phyloP scores from a whole-genome alignment of 768 basidiomycete genomes.

The Scleroderma citrinum region DNA sequence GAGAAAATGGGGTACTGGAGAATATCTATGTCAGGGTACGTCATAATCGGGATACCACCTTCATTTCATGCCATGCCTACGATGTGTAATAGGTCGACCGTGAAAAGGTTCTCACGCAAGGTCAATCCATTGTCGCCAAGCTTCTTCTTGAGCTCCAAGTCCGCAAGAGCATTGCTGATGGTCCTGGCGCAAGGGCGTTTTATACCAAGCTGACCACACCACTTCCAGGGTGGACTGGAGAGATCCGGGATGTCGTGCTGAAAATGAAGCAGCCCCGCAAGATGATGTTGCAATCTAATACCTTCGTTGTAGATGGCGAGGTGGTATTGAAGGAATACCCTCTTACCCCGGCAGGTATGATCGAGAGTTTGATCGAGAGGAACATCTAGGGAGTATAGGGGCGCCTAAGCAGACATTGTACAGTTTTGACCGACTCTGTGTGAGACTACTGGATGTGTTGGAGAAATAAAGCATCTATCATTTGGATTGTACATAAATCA shows the following conservation, averaged over 20 bases:
- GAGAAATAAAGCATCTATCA: too few species aligned
- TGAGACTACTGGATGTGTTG: too few species aligned
- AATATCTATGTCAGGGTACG: conserved; percentile 66
- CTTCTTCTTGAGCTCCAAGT: conserved; percentile 79
- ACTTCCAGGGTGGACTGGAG: conserved; percentile 61
- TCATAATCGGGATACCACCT: conserved; percentile 1
- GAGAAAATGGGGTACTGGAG: conserved; percentile 49
- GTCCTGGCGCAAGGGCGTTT: conserved; percentile 68
- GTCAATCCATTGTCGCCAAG: conserved; percentile 62
- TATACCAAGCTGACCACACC: conserved; percentile 80
- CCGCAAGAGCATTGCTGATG: conserved; percentile 81
- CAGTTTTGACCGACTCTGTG: too few species aligned
- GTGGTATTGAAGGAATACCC: conserved; percentile 78
- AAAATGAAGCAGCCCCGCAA: conserved; percentile 85
- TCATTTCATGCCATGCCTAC: background rate
- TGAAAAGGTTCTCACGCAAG: conserved; percentile 55
- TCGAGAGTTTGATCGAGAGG: conserved; percentile 79
- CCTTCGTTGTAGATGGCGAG: conserved; percentile 57
- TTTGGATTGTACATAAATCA: too few species aligned
- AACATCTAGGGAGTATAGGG: too few species aligned
- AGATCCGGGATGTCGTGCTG: conserved; percentile 72
- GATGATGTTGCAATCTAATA: conserved; percentile 81
- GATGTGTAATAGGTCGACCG: conserved; percentile 60
- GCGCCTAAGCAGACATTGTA: too few species aligned
- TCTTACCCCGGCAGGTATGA: conserved; percentile 62